Percentiles rank a stretch among this genome's conserved stretches.
phyloP scores from a whole-genome alignment of 2,329 filamentous ascomycete genomes.

The Didymella arachidicola region DNA sequence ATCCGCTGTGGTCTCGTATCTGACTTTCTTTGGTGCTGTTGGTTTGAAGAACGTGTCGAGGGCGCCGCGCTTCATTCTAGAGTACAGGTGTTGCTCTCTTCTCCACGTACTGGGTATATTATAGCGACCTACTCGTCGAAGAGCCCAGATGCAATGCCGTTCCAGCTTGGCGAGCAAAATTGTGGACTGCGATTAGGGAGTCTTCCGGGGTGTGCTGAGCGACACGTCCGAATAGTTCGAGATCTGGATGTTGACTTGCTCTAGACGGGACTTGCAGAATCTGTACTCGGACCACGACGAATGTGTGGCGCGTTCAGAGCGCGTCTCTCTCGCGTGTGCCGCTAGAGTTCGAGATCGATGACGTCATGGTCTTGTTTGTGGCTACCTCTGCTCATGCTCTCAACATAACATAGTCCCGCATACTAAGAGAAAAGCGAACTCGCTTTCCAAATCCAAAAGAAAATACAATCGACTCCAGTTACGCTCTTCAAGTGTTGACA shows the following conservation, averaged over 20 bases:
- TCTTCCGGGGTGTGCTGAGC: background rate
- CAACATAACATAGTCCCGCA: too few species aligned
- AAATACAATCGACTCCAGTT: too few species aligned
- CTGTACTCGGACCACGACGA: background rate
- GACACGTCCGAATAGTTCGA: background rate
- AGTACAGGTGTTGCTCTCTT: background rate
- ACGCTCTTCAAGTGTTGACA: too few species aligned
- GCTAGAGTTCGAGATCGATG: background rate
- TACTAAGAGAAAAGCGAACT: too few species aligned
- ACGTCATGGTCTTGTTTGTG: background rate
- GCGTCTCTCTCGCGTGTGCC: background rate
- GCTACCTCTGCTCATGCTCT: background rate
- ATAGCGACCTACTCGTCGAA: background rate
- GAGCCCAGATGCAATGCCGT: background rate
- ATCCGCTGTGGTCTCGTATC: slow-evolving; percentile 39
- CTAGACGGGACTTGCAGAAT: background rate
- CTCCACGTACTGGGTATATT: rapidly evolving
- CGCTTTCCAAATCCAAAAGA: too few species aligned
- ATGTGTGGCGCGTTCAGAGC: background rate
- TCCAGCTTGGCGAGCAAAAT: background rate
- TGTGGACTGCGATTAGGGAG: too few species aligned
- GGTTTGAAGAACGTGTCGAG: slow-evolving; percentile 74
- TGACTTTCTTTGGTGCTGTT: slow-evolving; percentile 51
- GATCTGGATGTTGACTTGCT: background rate
- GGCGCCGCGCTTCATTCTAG: slow-evolving; percentile 63